A percentile compares a stretch with the other conserved stretches of the same genome.
Evolutionary conservation across 176 grass and related monocot species (phyloP).

Genomic region (Triticum monococcum): DNA sequence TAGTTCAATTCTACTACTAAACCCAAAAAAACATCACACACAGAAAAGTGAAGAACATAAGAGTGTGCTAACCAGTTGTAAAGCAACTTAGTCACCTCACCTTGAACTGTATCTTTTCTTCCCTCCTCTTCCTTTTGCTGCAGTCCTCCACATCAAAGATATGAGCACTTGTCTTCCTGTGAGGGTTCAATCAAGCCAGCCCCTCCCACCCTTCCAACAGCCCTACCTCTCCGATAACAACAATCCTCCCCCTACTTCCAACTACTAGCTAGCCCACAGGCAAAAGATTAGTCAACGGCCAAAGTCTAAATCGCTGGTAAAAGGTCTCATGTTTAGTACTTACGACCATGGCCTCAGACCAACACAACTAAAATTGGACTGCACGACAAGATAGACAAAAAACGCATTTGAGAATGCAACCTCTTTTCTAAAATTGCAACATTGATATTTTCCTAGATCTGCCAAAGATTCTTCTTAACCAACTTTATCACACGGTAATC

Average conservation of each 20-base stretch:
- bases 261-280: neutral
- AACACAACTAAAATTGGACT: neutral
- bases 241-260: neutral
- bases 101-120: neutral
- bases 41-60: neutral
- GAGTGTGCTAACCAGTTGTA: neutral
- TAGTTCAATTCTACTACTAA: neutral
- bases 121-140: neutral
- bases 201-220: neutral
- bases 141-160: neutral
- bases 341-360: neutral
- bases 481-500: conserved; percentile 5
- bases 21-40: neutral
- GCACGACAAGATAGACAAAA: neutral
- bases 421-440: neutral
- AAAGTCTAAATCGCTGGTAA: neutral
- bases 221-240: neutral
- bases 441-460: neutral
- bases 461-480: neutral
- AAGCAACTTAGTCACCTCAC: neutral
- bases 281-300: neutral
- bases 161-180: neutral
- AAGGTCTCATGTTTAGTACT: neutral
- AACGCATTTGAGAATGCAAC: neutral
- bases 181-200: neutral